These are phyloP conservation scores for Penicillium simplicissimum DNA, from an alignment of 495 filamentous ascomycete genomes.

Conservation along the genomic window DNA sequence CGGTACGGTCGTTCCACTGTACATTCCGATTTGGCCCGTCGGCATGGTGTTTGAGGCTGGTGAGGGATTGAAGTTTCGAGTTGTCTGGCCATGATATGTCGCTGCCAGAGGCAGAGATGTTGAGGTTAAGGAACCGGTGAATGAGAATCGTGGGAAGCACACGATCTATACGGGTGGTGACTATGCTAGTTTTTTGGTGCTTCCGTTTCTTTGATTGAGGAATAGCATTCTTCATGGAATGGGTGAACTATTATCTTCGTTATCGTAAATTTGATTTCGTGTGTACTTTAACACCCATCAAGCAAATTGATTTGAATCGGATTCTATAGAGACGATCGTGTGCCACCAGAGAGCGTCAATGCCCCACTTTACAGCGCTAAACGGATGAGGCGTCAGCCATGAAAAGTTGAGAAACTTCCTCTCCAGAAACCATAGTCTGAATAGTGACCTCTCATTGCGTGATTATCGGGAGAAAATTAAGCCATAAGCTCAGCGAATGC, in stretches of 20 bases:
- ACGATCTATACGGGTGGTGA: conserved; percentile 18
- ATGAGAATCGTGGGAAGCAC: conserved; percentile 18
- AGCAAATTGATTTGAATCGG: too few relatives aligned
- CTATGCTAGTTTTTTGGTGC: conserved; percentile 13
- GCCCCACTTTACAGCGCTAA: neutral
- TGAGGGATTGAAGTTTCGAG: conserved; percentile 18
- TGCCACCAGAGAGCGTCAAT: neutral
- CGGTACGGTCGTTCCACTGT: conserved; percentile 9
- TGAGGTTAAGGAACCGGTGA: conserved; percentile 6
- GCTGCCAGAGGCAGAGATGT: conserved; percentile 16
- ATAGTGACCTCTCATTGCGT: neutral
- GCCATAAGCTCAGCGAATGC: neutral
- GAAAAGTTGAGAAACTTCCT: neutral
- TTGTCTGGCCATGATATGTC: conserved; percentile 26
- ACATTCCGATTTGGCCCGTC: conserved; percentile 23
- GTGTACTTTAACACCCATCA: too few relatives aligned
- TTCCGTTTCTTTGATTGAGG: neutral
- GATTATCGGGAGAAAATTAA: neutral
- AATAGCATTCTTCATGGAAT: too few relatives aligned
- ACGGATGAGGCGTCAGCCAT: neutral
- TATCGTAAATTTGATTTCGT: neutral
- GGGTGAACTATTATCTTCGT: neutral
- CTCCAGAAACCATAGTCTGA: neutral
- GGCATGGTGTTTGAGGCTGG: conserved; percentile 26
- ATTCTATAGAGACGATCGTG: neutral